Percentiles rank a stretch among this genome's conserved stretches.
Conservation (phyloP, 345 rosid genomes). For the Salix dunnii region DNA sequence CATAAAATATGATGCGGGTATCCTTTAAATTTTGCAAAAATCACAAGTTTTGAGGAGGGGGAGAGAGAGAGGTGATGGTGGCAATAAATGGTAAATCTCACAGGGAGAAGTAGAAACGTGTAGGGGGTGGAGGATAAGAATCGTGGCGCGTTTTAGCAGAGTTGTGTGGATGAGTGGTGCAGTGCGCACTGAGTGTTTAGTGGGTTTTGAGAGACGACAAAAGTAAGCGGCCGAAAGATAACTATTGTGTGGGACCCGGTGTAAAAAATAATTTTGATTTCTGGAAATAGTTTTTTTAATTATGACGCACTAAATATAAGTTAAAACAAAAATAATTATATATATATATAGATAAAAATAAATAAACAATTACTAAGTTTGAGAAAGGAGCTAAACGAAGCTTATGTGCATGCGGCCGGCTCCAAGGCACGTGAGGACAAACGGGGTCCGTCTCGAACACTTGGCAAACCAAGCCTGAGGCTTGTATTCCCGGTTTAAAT, state of each 20-base stretch:
- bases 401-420: conserved; percentile 33
- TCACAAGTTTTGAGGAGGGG: not conserved
- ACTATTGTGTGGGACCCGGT: conserved; percentile 33
- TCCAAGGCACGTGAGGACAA: conserved; percentile 36
- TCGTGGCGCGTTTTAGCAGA: conserved; percentile 10
- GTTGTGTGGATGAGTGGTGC: not conserved
- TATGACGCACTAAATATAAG: conserved; percentile 9
- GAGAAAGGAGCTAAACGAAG: conserved; percentile 19
- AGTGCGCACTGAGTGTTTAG: conserved; percentile 1
- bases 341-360: not conserved
- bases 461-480: not conserved
- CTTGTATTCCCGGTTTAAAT: too few species aligned
- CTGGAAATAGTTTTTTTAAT: not conserved
- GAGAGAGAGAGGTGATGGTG: not conserved
- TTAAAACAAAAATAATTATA: not conserved
- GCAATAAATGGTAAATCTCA: conserved; percentile 28
- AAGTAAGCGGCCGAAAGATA: conserved; percentile 40
- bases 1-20: not conserved
- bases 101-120: conserved; percentile 8
- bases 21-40: not conserved
- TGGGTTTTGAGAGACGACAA: conserved; percentile 30
- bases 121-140: conserved; percentile 24
- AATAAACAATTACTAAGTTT: not conserved
- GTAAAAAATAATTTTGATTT: conserved; percentile 11
- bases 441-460: conserved; percentile 31